Conservation (phyloP, 2,329 filamentous ascomycete genomes). For the Scedosporium aurantiacum region DNA sequence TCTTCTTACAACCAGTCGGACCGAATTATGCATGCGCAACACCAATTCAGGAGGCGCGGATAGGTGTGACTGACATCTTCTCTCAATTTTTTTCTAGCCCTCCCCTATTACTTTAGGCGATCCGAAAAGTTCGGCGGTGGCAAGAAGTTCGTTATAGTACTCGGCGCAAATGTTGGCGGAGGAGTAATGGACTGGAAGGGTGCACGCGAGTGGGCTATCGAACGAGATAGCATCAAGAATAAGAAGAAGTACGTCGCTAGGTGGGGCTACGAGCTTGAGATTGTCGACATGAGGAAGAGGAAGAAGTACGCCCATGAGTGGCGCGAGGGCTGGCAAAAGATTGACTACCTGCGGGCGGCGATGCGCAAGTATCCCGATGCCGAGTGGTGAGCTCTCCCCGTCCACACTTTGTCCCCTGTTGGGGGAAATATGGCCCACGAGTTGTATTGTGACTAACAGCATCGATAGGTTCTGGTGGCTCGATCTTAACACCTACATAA, state of each 20-base stretch:
- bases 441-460: neutral
- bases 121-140: constrained; percentile 67
- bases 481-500: constrained; percentile 93
- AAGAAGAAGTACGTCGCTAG: constrained; percentile 76
- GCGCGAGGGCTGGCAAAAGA: constrained; percentile 99
- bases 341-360: constrained; percentile 79
- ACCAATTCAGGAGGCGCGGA: neutral
- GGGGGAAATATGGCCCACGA: neutral
- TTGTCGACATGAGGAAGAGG: constrained; percentile 98
- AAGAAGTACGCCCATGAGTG: constrained; percentile 98
- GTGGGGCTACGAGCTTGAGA: constrained; percentile 94
- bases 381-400: constrained; percentile 62
- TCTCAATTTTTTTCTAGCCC: constrained; percentile 24
- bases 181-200: constrained; percentile 99
- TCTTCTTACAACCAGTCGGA: neutral
- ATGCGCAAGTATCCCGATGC: constrained; percentile 91
- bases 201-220: constrained; percentile 93
- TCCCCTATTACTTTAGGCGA: constrained; percentile 57
- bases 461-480: constrained; percentile 89
- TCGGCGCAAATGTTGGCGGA: constrained; percentile 87
- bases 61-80: too few relatives aligned
- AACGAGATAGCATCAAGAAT: constrained; percentile 89
- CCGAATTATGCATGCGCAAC: too few relatives aligned
- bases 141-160: constrained; percentile 83
- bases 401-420: too few relatives aligned